Evolutionary conservation across 225 moss, liverwort and hornwort genomes (phyloP).

Genomic region (Sphagnum tenellum): DNA sequence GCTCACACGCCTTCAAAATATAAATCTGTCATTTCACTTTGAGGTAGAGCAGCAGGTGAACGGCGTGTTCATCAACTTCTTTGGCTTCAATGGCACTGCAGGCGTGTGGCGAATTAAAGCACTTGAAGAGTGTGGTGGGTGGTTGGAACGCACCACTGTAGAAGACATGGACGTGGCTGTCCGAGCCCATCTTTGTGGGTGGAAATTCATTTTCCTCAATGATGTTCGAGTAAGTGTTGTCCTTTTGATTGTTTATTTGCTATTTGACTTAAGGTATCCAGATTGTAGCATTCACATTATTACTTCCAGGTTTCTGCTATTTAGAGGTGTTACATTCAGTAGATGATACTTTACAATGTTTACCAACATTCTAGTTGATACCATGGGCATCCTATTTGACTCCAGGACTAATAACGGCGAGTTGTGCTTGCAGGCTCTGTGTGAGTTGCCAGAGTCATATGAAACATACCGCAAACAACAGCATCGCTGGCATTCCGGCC

Average conservation of each 20-base stretch:
- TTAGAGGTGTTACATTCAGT: no score
- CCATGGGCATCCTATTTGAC: not conserved
- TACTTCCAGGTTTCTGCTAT: no score
- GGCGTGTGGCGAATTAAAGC: slow-evolving; percentile 4
- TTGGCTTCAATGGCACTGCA: slow-evolving; percentile 2
- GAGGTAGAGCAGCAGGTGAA: not conserved
- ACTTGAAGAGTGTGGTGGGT: slow-evolving; percentile 2
- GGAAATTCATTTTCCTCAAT: slow-evolving; percentile 3
- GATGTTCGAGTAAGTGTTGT: slow-evolving; percentile 1
- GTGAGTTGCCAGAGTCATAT: slow-evolving; percentile 1
- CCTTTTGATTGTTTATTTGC: no score
- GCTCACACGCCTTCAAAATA: not conserved
- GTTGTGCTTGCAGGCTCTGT: not conserved
- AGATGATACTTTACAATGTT: no score
- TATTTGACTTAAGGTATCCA: no score
- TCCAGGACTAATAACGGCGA: no score
- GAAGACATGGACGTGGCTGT: slow-evolving; percentile 4
- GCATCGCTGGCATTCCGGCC: slow-evolving; percentile 5
- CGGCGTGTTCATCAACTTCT: not conserved
- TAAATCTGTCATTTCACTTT: not conserved
- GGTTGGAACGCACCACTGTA: not conserved
- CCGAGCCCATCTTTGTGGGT: not conserved
- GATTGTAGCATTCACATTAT: no score
- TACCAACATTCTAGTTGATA: no score
- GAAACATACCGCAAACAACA: slow-evolving; percentile 1